Percentiles rank a stretch among this genome's conserved stretches.
Conservation (phyloP, 164 flowering plant species). For the Stephania cephalantha region DNA sequence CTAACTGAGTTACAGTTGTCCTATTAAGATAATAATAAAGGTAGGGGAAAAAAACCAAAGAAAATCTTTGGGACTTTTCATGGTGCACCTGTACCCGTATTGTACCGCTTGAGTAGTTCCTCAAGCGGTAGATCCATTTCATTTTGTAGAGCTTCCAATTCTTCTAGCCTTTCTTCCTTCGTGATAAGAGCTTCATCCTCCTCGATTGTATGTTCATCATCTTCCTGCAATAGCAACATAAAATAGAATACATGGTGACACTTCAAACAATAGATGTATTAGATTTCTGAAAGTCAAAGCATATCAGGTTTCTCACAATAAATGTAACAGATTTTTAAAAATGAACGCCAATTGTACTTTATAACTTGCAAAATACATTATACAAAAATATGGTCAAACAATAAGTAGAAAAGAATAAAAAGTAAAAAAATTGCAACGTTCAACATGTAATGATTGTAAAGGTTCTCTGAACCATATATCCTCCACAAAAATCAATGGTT, state of each 20-base stretch:
- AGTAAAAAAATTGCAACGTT: not conserved
- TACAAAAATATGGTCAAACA: not conserved
- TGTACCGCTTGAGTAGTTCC: constrained; percentile 76
- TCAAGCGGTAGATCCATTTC: constrained; percentile 86
- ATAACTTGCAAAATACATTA: not conserved
- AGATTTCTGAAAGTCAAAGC: not conserved
- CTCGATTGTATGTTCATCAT: constrained; percentile 88
- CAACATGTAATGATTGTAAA: not conserved
- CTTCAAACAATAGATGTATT: not conserved
- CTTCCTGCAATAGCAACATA: constrained; percentile 64
- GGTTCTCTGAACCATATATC: not conserved
- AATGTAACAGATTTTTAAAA: not conserved
- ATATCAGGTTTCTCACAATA: not conserved
- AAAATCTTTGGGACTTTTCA: not conserved
- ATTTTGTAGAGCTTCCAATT: constrained; percentile 69
- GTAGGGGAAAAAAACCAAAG: not conserved
- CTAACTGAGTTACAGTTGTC: constrained; percentile 35
- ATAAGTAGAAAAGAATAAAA: not conserved
- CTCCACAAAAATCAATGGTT: not conserved
- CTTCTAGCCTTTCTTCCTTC: constrained; percentile 77
- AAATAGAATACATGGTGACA: constrained; percentile 4
- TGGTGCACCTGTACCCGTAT: constrained; percentile 32
- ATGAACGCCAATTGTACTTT: not conserved
- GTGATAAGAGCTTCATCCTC: constrained; percentile 92
- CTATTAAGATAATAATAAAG: constrained; percentile 11